Percentiles rank a stretch among this genome's conserved stretches.
Evolutionary conservation across 2,329 filamentous ascomycete genomes (phyloP).

Genomic region (Graphiopsis chlorocephala): DNA sequence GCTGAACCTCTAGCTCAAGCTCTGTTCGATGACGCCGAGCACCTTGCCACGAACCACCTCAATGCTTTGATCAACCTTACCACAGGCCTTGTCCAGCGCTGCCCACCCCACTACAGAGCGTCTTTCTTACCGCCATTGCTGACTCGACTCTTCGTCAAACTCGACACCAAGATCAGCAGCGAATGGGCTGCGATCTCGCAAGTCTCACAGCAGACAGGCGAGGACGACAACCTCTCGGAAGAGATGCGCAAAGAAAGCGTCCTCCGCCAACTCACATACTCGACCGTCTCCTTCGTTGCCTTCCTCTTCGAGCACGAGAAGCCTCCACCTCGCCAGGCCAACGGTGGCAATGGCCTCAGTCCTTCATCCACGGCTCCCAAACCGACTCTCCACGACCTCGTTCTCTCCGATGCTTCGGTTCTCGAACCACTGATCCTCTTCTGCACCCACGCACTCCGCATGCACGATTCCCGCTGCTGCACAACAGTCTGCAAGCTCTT

Average conservation of each 20-base stretch:
- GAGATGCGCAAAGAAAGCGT: conserved; percentile 99
- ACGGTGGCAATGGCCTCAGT: conserved; percentile 13
- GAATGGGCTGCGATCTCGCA: conserved; percentile 77
- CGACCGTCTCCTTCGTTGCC: conserved; percentile 86
- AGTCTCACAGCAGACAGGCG: conserved; percentile 59
- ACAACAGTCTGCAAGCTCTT: conserved; percentile 83
- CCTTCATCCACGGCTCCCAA: conserved; percentile 27
- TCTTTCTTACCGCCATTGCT: conserved; percentile 85
- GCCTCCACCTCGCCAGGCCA: conserved; percentile 46
- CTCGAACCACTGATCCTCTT: conserved; percentile 89
- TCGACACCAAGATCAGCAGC: conserved; percentile 79
- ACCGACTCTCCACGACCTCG: conserved; percentile 73
- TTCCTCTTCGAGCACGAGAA: conserved; percentile 71
- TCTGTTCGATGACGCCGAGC: conserved; percentile 76
- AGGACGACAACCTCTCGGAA: conserved; percentile 73
- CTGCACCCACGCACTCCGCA: conserved; percentile 83
- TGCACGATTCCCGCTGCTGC: conserved; percentile 86
- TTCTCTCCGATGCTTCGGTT: conserved; percentile 72
- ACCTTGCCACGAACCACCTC: conserved; percentile 86
- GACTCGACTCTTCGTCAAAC: conserved; percentile 75
- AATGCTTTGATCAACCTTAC: conserved; percentile 90
- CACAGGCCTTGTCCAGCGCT: conserved; percentile 86
- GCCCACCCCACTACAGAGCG: conserved; percentile 71
- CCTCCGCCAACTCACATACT: conserved; percentile 85
- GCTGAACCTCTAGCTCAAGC: conserved; percentile 79